These are phyloP conservation scores for Rhodomyrtus tomentosa DNA, from an alignment of 345 rosid species.

Conservation along the genomic window DNA sequence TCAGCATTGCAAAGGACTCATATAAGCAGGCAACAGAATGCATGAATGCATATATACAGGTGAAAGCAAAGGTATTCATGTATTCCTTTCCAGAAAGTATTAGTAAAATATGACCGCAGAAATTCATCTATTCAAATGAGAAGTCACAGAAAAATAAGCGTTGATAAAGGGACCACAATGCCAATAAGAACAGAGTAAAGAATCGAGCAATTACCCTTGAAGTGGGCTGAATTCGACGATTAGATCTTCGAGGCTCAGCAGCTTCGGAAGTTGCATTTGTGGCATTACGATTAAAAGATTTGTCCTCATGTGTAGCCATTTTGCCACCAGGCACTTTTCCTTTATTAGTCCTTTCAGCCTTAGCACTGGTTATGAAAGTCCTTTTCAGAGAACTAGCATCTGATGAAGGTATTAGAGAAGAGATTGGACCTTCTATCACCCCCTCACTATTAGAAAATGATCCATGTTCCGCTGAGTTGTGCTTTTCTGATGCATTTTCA, in stretches of 20 bases:
- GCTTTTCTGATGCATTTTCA: constrained; percentile 28
- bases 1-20: not conserved
- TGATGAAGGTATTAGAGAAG: constrained; percentile 26
- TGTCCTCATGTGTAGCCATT: constrained; percentile 34
- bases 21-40: not conserved
- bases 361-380: constrained; percentile 16
- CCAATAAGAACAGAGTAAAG: not conserved
- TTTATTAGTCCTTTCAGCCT: constrained; percentile 21
- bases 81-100: not conserved
- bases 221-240: constrained; percentile 92
- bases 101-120: not conserved
- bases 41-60: not conserved
- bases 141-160: not conserved
- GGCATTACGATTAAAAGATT: constrained; percentile 22
- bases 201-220: constrained; percentile 48
- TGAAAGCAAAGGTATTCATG: not conserved
- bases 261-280: constrained; percentile 26
- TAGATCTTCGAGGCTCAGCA: constrained; percentile 85
- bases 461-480: constrained; percentile 18
- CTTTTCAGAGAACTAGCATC: not conserved
- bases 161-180: not conserved
- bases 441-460: constrained; percentile 33
- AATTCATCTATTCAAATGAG: not conserved
- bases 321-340: constrained; percentile 30
- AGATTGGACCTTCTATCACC: constrained; percentile 30